Evolutionary conservation across 306 rosid genomes (phyloP).

Genomic region (Albizia julibrissin): DNA sequence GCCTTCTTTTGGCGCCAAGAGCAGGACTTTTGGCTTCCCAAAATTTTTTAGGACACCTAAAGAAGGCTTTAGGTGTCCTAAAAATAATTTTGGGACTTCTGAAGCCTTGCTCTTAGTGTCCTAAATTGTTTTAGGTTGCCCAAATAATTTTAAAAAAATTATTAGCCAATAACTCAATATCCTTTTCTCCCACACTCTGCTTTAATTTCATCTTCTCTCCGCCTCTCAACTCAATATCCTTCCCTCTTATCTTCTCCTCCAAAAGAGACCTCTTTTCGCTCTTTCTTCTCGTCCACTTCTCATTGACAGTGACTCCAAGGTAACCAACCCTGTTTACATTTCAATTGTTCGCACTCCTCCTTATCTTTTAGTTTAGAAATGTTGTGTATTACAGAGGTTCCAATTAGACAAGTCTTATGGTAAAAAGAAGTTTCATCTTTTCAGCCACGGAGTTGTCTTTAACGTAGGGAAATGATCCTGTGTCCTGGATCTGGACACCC

Average conservation of each 20-base stretch:
- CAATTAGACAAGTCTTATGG: conserved; percentile 53
- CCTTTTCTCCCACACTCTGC: not conserved
- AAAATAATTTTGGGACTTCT: no score
- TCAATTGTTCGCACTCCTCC: no score
- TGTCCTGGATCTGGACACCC: conserved; percentile 60
- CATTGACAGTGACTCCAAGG: conserved; percentile 60
- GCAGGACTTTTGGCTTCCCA: no score
- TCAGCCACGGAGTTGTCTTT: conserved; percentile 60
- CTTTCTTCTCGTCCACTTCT: conserved; percentile 51
- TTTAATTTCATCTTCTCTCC: not conserved
- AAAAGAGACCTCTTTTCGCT: conserved; percentile 44
- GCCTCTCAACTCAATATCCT: conserved; percentile 7
- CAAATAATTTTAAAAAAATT: no score
- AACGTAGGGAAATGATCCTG: conserved; percentile 51
- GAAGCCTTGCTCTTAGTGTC: no score
- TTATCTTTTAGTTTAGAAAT: not conserved
- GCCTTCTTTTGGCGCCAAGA: no score
- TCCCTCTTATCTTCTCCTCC: conserved; percentile 36
- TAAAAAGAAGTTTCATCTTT: conserved; percentile 44
- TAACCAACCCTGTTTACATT: no score
- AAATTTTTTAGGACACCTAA: no score
- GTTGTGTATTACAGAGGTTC: conserved; percentile 49
- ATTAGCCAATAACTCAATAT: no score
- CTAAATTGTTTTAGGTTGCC: no score
- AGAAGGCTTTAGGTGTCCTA: no score